Base-by-base conservation (phyloP, 2,329 filamentous ascomycete genomes). In the Fusarium stilboides region DNA sequence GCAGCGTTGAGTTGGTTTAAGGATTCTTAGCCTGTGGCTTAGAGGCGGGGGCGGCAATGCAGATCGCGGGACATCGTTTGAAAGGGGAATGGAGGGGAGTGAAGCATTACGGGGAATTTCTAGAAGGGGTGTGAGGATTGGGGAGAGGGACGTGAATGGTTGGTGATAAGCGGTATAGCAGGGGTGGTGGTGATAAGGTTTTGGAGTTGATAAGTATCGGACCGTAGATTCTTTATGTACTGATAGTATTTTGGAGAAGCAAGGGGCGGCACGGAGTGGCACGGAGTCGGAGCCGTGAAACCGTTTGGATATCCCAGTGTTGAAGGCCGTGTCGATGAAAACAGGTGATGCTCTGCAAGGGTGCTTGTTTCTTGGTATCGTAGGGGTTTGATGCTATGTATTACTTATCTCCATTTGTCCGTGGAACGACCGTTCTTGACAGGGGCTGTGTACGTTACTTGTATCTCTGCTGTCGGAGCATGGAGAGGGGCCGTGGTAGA, bases 91-190 rank as follows among this genome's bases (percentile, higher is more conserved):
- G 53, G 42, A 59, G 59, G 50, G 63, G 53, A 55, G 65, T 54
- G 60, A 49, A 28, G 52, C 17, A 26, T 28, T 10, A 37, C 6
- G 15, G 39, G 33, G 24, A 54, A 33, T 60, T 63, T 68, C 52
- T 59, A 65, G 53, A 68, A 68, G 53, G 49, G 64, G 58, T 52
- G 31, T 34, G 33, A 53, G 34, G 44, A 40, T 68, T 62, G 62
- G 46, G 39, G 42, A 40, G 28, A 28, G 43, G 28, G 17, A 33
- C 46, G 34, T 39, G 28, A 42, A 28, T 50, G 60, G 55, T 31
- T 24, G 20, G 19, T 45, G 31, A 36, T 37, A 44, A 44, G 40
- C 34, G 20, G 6, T 34, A 15, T 9, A 40, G 37, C 39, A 39
- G 7, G 43, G 24, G 22, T 28, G 12, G 47, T 40, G 26, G 39